Base-by-base conservation (phyloP, 768 basidiomycete genomes). In the Baorangia bicolor region DNA sequence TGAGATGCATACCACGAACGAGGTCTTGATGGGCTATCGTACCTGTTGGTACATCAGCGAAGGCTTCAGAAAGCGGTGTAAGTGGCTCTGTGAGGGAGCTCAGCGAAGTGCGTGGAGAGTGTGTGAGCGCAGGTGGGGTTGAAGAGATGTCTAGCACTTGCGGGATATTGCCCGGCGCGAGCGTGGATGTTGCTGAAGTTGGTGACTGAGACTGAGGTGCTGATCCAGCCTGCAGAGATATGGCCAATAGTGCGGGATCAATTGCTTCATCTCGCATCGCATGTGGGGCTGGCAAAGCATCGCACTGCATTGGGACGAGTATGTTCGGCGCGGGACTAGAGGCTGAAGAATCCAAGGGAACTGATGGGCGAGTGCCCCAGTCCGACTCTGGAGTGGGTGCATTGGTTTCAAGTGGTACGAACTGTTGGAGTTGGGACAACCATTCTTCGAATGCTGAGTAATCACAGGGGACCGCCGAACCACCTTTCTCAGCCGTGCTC, bases 361-460 rank as follows among this genome's bases (percentile, higher is more conserved):
- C 28, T 8, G 56, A 39, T 23, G 8, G 21, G n/a, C 23, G 25
- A 47, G 49, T 10, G 42, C 13, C 35, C 47, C 45, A 46, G 16
- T 60, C 67, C 12, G 44, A 47, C 35, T 60, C 65, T 27, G 56
- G 46, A 27, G 51, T 49, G 10, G 59, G 20, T 35, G 39, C 25
- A 13, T 40, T 56, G 34, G 48, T 27, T 21, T 60, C 60, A n/a
- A 47, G 41, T 35, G 74, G 63, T 8, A 79, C 74, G 48, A 81
- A 78, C 2, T 74, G 67, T 40, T 81, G 74, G n/a, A 83, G 69
- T 45, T 80, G 75, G 48, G 73, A 75, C 68, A 83, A 72, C 81
- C 80, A 83, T 35, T 73, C 78, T 57, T 83, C 78, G 56, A 80
- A 75, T 12, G 75, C 63, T 21, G 71, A 59, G 47, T 74, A 71